Conservation (phyloP, 805 yeast species). For the Candida namnaoensis region DNA sequence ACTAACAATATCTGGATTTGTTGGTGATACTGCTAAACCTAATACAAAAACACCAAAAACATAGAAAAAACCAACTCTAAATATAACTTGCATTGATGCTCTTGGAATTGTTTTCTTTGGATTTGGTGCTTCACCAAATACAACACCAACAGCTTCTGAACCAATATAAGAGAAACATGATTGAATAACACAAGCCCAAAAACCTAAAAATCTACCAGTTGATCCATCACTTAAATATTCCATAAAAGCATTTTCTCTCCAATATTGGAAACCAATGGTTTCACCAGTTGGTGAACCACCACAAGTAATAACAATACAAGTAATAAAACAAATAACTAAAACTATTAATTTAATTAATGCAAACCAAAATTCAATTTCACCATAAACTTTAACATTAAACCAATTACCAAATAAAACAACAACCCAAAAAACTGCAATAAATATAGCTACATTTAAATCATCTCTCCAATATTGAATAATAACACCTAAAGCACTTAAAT, state of each 20-base stretch:
- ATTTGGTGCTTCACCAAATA: slow-evolving; percentile 37
- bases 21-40: slow-evolving; percentile 50
- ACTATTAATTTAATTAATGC: not conserved
- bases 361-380: slow-evolving; percentile 28
- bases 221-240: slow-evolving; percentile 22
- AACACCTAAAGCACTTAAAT: slow-evolving; percentile 46
- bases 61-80: slow-evolving; percentile 47
- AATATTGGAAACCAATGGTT: slow-evolving; percentile 28
- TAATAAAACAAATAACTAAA: slow-evolving; percentile 36
- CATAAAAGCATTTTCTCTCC: slow-evolving; percentile 24
- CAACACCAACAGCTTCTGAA: slow-evolving; percentile 41
- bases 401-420: slow-evolving; percentile 32
- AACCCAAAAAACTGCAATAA: slow-evolving; percentile 41
- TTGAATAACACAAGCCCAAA: slow-evolving; percentile 43
- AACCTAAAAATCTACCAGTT: slow-evolving; percentile 42
- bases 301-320: slow-evolving; percentile 28
- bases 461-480: slow-evolving; percentile 44
- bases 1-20: slow-evolving; percentile 30
- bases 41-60: slow-evolving; percentile 41
- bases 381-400: slow-evolving; percentile 37
- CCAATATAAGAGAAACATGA: slow-evolving; percentile 44
- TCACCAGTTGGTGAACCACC: slow-evolving; percentile 31
- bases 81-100: slow-evolving; percentile 44
- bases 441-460: slow-evolving; percentile 36
- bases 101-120: slow-evolving; percentile 43